These are phyloP conservation scores for Cryptococcus amylolentus DNA, from an alignment of 1,284 basidiomycete genomes.

Conservation along the genomic window DNA sequence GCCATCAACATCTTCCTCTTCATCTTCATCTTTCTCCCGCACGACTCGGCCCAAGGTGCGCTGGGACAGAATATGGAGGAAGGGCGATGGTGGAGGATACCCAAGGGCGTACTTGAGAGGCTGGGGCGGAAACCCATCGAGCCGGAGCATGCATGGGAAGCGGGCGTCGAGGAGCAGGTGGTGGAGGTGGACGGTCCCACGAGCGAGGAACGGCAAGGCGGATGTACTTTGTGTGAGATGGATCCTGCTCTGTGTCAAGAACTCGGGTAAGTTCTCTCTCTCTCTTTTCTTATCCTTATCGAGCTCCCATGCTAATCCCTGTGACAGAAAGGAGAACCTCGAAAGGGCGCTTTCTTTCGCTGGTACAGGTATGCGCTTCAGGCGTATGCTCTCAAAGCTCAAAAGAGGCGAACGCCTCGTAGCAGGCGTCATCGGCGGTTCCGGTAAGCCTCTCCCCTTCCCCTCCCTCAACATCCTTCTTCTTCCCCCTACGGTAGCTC, in stretches of 20 bases:
- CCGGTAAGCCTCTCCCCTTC: slow-evolving; percentile 5
- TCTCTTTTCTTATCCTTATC: neutral
- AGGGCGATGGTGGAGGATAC: neutral
- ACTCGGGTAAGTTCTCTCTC: slow-evolving; percentile 8
- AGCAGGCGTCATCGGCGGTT: slow-evolving; percentile 29
- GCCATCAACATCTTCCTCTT: slow-evolving; percentile 15
- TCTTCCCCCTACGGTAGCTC: too few species aligned
- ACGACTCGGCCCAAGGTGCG: slow-evolving; percentile 4
- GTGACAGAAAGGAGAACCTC: neutral
- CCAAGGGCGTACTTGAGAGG: neutral
- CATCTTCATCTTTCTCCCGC: slow-evolving; percentile 10
- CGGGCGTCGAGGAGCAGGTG: too few species aligned
- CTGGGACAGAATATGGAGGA: slow-evolving; percentile 2
- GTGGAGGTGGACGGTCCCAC: too few species aligned
- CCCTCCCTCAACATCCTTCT: too few species aligned
- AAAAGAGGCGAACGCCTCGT: slow-evolving; percentile 24
- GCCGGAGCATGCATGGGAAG: too few species aligned
- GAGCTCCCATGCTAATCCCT: neutral
- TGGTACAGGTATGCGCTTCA: slow-evolving; percentile 25
- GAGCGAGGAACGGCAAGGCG: neutral
- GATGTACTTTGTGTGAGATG: slow-evolving; percentile 13
- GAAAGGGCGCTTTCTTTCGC: neutral
- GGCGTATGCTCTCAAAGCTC: slow-evolving; percentile 25
- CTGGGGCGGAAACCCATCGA: too few species aligned
- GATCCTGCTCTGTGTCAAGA: slow-evolving; percentile 12